These are phyloP conservation scores for Cucumis cinereus DNA, from an alignment of 306 rosid genomes.

Conservation along the genomic window DNA sequence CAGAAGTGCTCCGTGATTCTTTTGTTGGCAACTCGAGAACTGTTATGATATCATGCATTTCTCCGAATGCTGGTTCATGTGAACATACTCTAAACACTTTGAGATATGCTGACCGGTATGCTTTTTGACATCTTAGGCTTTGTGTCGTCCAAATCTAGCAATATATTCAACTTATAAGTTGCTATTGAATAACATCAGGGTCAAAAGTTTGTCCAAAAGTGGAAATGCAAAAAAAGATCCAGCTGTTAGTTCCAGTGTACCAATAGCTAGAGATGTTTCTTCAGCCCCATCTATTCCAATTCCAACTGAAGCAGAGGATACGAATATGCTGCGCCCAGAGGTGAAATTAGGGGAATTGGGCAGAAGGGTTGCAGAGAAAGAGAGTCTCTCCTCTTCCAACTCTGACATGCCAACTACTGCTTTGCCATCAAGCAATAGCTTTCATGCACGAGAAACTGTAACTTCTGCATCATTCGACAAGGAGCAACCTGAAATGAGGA, in stretches of 20 bases:
- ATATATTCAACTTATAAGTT: conserved; percentile 12
- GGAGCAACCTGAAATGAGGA: conserved; percentile 54
- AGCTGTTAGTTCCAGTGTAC: conserved; percentile 32
- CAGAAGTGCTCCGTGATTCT: conserved; percentile 98
- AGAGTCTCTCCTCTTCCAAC: conserved; percentile 38
- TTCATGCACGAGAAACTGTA: conserved; percentile 34
- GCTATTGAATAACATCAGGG: conserved; percentile 40
- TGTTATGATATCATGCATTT: conserved; percentile 96
- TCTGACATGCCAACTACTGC: conserved; percentile 41
- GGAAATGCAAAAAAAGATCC: conserved; percentile 84
- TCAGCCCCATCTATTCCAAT: conserved; percentile 39
- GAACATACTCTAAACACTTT: conserved; percentile 93
- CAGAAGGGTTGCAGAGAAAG: conserved; percentile 52
- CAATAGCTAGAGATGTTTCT: conserved; percentile 44
- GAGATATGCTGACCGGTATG: conserved; percentile 96
- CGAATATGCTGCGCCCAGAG: conserved; percentile 51
- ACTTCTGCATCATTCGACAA: conserved; percentile 25
- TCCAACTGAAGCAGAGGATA: conserved; percentile 38
- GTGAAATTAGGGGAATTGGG: conserved; percentile 40
- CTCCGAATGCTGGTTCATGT: conserved; percentile 96
- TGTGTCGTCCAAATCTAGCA: background rate
- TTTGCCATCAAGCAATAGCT: conserved; percentile 29
- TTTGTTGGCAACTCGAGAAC: conserved; percentile 94
- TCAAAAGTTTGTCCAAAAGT: conserved; percentile 85
- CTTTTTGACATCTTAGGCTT: conserved; percentile 7